Base-by-base conservation (phyloP, 352 stramenopile genomes). In the Phytophthora sp. region DNA sequence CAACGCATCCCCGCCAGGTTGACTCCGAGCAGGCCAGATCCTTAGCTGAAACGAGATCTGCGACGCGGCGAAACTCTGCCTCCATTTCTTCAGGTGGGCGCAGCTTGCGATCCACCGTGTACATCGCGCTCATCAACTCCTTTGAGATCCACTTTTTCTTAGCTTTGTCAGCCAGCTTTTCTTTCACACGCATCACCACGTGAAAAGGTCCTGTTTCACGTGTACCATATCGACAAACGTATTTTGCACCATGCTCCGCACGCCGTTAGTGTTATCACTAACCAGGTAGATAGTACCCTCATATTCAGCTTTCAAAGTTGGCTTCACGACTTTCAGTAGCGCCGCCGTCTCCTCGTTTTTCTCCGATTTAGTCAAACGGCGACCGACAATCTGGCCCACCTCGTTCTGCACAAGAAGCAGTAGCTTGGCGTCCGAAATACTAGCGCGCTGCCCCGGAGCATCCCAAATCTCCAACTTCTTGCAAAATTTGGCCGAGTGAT, bases 401-500 rank as follows among this genome's bases (percentile, higher is more conserved):
- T 55, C 38, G 15, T 66, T 66, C 18, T 55, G 38, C 15, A 57
- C 3, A 2, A 66, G 30, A 7, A 59, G 18, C 39, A 66, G 8
- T 20, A 66, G 21, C n/a, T 65, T 57, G 7, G 27, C 57, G 29
- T 58, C 46, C 2, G 15, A 7, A 11, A 65, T 13, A 20, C 20
- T 57, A 18, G 52, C 46, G 2, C 36, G n/a, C 35, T 57, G 26
- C 1, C 33, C 57, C 3, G 5, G 18, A 2, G 23, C 26, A 11
- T 12, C 13, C 9, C 57, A 58, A 18, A 46, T 13, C 29, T 58
- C 42, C 11, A 65, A 30, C 4, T 18, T 16, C 15, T 65, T 57
- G 15, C 57, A 52, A 30, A 65, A 65, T 23, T 58, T 58, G 2
- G 45, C 46, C 3, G 57, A 58, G 45, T 64, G 56, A 27, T 64